phyloP scores from a whole-genome alignment of 345 rosid species.

The Triadica sebifera region DNA sequence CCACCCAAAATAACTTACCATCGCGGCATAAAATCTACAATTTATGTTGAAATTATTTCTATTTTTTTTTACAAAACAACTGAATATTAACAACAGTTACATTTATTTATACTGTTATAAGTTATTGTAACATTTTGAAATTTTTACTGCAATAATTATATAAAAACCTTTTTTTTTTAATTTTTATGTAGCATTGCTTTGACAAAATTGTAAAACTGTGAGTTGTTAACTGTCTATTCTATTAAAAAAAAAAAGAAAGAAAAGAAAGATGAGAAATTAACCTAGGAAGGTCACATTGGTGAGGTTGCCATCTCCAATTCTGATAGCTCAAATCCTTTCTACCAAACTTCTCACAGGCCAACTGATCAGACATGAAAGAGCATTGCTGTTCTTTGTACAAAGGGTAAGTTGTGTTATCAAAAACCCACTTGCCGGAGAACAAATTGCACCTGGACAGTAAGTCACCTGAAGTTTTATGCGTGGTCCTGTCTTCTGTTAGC shows the following conservation, averaged over 20 bases:
- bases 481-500: conserved; percentile 5
- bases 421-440: conserved; percentile 34
- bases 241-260: not conserved
- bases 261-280: not conserved
- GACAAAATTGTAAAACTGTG: too few species aligned
- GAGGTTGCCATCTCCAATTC: conserved; percentile 37
- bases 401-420: conserved; percentile 27
- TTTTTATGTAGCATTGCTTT: too few species aligned
- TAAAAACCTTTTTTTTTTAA: too few species aligned
- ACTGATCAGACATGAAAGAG: conserved; percentile 32
- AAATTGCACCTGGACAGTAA: conserved; percentile 22
- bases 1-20: too few species aligned
- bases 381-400: conserved; percentile 28
- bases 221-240: too few species aligned
- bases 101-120: too few species aligned
- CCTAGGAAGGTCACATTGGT: conserved; percentile 34
- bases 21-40: too few species aligned
- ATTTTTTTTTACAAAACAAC: too few species aligned
- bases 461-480: conserved; percentile 4
- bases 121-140: too few species aligned
- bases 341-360: conserved; percentile 35
- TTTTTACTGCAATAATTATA: too few species aligned
- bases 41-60: too few species aligned
- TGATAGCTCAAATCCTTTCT: conserved; percentile 28
- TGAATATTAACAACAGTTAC: too few species aligned